Conservation (phyloP, 805 yeast species). For the Priceomyces medius region DNA sequence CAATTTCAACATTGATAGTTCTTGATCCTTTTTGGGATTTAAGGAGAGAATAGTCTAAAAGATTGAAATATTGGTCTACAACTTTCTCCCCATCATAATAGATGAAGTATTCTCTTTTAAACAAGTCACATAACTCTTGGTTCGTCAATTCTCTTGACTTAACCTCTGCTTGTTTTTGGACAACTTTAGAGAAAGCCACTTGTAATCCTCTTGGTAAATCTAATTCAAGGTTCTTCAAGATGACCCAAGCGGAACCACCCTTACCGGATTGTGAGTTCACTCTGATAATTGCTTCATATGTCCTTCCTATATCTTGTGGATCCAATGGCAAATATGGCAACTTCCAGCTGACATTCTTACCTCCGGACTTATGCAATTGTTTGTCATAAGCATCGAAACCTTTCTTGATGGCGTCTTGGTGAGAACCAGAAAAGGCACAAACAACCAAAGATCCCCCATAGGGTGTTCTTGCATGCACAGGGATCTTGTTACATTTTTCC, state of each 20-base stretch:
- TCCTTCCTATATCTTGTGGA: slow-evolving; percentile 81
- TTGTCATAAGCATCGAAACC: slow-evolving; percentile 59
- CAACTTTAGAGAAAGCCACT: slow-evolving; percentile 69
- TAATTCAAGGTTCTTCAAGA: slow-evolving; percentile 68
- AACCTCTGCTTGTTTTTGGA: slow-evolving; percentile 66
- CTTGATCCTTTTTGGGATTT: slow-evolving; percentile 37
- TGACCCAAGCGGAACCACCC: slow-evolving; percentile 90
- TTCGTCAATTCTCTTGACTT: slow-evolving; percentile 70
- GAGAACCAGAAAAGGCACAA: slow-evolving; percentile 83
- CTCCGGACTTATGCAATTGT: slow-evolving; percentile 31
- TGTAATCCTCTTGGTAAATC: slow-evolving; percentile 82
- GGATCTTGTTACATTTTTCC: slow-evolving; percentile 78
- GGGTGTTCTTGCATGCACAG: slow-evolving; percentile 76
- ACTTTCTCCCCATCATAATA: slow-evolving; percentile 30
- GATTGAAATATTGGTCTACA: slow-evolving; percentile 28
- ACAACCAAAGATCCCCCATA: slow-evolving; percentile 82
- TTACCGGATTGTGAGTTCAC: slow-evolving; percentile 87
- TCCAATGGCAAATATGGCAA: slow-evolving; percentile 83
- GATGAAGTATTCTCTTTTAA: slow-evolving; percentile 56
- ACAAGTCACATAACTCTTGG: slow-evolving; percentile 62
- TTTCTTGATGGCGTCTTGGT: slow-evolving; percentile 85
- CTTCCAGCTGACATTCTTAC: slow-evolving; percentile 53
- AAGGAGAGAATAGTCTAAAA: slow-evolving; percentile 48
- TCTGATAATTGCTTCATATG: slow-evolving; percentile 88
- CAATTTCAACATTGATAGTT: slow-evolving; percentile 49